phyloP scores from a whole-genome alignment of 106 monocot genomes.

The Acorus calamus region DNA sequence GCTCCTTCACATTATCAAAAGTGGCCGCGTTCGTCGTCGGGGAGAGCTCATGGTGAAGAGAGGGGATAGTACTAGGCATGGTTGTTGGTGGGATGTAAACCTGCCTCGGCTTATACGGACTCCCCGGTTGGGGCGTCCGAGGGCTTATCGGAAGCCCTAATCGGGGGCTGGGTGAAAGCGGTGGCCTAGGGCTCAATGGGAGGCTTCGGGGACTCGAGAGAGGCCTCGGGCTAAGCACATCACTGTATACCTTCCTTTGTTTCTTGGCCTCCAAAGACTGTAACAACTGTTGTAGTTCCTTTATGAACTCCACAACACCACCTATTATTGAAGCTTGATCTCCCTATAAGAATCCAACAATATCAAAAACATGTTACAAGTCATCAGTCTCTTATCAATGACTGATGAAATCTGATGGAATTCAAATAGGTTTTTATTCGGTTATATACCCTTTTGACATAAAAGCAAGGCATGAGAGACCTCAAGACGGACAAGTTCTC shows the following conservation, averaged over 20 bases:
- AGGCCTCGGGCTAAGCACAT: constrained; percentile 65
- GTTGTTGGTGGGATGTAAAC: constrained; percentile 4
- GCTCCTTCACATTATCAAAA: constrained; percentile 1
- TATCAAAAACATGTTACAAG: background rate
- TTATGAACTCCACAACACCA: constrained; percentile 88
- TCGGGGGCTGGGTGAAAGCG: constrained; percentile 19
- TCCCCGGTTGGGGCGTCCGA: constrained; percentile 59
- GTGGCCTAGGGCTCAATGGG: constrained; percentile 22
- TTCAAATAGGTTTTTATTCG: too few species aligned
- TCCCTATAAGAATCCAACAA: constrained; percentile 26
- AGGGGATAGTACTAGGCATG: background rate
- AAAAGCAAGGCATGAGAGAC: constrained; percentile 82
- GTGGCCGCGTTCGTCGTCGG: constrained; percentile 9
- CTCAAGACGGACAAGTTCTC: constrained; percentile 50
- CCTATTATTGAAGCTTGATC: constrained; percentile 92
- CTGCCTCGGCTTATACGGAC: constrained; percentile 55
- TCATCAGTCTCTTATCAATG: too few species aligned
- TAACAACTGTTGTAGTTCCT: constrained; percentile 72
- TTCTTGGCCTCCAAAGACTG: constrained; percentile 75
- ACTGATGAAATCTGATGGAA: too few species aligned
- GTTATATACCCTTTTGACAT: constrained; percentile 65
- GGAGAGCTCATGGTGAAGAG: constrained; percentile 17
- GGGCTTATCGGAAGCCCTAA: constrained; percentile 38
- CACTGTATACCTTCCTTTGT: constrained; percentile 69
- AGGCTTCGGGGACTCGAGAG: constrained; percentile 27